These are phyloP conservation scores for Mycena sp. DNA, from an alignment of 1,284 basidiomycete genomes.

Conservation along the genomic window DNA sequence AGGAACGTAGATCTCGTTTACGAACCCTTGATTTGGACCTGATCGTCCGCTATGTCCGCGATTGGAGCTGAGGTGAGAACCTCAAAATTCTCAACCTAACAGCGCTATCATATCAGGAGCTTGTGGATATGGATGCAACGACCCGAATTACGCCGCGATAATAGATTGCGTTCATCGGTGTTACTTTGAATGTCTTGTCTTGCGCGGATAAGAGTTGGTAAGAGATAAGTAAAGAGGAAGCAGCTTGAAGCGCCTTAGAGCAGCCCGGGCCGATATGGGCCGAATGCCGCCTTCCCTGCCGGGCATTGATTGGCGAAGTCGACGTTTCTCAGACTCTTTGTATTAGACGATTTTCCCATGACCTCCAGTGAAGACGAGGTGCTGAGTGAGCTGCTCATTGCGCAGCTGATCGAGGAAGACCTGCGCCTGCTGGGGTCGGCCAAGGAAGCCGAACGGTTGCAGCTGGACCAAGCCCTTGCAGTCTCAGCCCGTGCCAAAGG, in stretches of 20 bases:
- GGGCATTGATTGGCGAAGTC: background rate
- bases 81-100: slow-evolving; percentile 69
- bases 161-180: too few relatives aligned
- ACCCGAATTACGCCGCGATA: too few relatives aligned
- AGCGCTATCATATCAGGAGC: too few relatives aligned
- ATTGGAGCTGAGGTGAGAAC: slow-evolving; percentile 66
- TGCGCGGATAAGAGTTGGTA: too few relatives aligned
- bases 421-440: slow-evolving; percentile 36
- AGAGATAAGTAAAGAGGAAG: too few relatives aligned
- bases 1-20: slow-evolving; percentile 30
- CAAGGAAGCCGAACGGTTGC: slow-evolving; percentile 45
- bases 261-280: background rate
- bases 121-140: too few relatives aligned
- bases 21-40: slow-evolving; percentile 72
- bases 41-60: slow-evolving; percentile 68
- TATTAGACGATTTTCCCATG: too few relatives aligned
- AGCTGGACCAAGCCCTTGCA: slow-evolving; percentile 42
- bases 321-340: background rate
- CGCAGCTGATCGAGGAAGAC: slow-evolving; percentile 48
- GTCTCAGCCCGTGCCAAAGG: slow-evolving; percentile 32
- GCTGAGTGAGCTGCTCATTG: slow-evolving; percentile 46
- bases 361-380: slow-evolving; percentile 25
- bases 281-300: background rate
- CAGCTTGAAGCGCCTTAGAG: too few relatives aligned
- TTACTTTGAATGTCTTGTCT: too few relatives aligned